Evolutionary conservation across 2,329 filamentous ascomycete species (phyloP).

Genomic region (Pseudopyrenochaeta lycopersici): DNA sequence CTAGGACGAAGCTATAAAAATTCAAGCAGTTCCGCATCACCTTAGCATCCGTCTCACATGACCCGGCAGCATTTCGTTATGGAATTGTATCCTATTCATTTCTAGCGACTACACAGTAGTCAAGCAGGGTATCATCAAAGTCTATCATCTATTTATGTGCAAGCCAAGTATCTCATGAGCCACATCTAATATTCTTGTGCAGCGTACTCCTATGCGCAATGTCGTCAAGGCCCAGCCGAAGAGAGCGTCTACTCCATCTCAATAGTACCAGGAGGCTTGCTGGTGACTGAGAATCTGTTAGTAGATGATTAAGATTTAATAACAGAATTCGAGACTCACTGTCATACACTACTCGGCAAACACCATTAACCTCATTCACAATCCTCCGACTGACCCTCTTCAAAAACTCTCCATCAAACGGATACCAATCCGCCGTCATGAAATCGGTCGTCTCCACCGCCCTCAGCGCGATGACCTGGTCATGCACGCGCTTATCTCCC

Average conservation of each 20-base stretch:
- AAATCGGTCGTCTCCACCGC: constrained; percentile 73
- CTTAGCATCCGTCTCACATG: no score
- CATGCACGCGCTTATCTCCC: constrained; percentile 75
- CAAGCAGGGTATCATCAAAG: constrained; percentile 38
- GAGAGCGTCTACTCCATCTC: constrained; percentile 70
- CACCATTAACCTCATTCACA: constrained; percentile 78
- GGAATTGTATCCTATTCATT: constrained; percentile 7
- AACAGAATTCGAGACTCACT: constrained; percentile 53
- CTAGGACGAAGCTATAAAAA: no score
- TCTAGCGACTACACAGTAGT: constrained; percentile 15
- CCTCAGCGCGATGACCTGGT: constrained; percentile 68
- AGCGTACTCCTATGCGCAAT: background rate
- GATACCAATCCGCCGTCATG: constrained; percentile 78
- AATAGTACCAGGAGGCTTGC: constrained; percentile 76
- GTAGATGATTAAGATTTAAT: constrained; percentile 12
- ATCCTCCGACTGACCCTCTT: constrained; percentile 72
- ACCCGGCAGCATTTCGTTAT: constrained; percentile 32
- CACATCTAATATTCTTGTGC: background rate
- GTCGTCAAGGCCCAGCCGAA: background rate
- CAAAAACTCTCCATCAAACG: constrained; percentile 72
- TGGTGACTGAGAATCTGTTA: constrained; percentile 60
- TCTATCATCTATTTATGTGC: constrained; percentile 30
- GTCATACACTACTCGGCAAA: constrained; percentile 76
- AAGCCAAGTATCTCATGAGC: background rate
- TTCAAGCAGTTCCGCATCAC: background rate